Conservation (phyloP, 1,284 basidiomycete genomes). For the Chondrostereum purpureum region DNA sequence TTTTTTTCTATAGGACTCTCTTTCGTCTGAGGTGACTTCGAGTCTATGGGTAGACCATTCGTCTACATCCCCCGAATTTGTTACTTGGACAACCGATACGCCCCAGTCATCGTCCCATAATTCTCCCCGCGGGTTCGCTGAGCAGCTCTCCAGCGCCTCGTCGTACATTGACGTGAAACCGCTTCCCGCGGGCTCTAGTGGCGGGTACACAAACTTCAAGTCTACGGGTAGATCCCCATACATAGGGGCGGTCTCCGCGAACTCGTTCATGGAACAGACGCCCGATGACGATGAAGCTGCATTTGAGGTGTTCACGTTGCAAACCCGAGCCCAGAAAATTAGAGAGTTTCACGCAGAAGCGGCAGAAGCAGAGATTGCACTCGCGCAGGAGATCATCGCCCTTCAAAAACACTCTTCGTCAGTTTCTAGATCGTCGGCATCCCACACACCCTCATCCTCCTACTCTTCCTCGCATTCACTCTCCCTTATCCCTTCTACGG, state of each 20-base stretch:
- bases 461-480: no score
- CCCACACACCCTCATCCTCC: no score
- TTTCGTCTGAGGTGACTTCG: conserved; percentile 2
- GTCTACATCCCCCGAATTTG: conserved; percentile 7
- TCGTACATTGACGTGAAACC: conserved; percentile 4
- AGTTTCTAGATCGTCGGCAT: no score
- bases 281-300: conserved; percentile 34
- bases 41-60: conserved; percentile 2
- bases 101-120: conserved; percentile 13
- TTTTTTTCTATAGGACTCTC: conserved; percentile 7
- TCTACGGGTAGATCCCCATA: conserved; percentile 3
- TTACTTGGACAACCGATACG: conserved; percentile 11
- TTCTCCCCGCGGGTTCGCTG: conserved; percentile 8
- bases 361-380: conserved; percentile 37
- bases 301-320: conserved; percentile 44
- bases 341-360: conserved; percentile 48
- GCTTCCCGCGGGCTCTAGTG: no score
- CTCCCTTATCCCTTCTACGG: no score
- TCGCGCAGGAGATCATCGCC: conserved; percentile 36
- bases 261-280: conserved; percentile 3
- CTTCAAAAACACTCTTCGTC: conserved; percentile 16
- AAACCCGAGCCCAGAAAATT: conserved; percentile 45
- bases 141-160: conserved; percentile 9
- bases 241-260: background rate
- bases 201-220: no score